Evolutionary conservation across 257 asterid genomes (phyloP).

Genomic region (Verbena officinalis): DNA sequence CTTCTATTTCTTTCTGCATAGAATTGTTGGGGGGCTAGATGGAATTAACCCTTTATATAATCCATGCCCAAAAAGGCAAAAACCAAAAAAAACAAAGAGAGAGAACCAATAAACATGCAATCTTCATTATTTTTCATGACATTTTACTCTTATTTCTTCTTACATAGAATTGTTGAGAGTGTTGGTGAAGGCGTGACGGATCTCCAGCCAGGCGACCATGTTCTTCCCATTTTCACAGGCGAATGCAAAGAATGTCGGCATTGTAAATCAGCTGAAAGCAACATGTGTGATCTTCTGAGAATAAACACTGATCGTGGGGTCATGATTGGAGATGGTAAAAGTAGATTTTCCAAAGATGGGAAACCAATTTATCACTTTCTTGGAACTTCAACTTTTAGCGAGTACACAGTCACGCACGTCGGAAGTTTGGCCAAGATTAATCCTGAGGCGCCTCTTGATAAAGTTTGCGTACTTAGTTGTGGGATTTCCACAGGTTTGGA

Average conservation of each 20-base stretch:
- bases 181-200: constrained; percentile 89
- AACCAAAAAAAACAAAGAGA: no score
- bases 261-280: constrained; percentile 81
- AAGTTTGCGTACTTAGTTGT: constrained; percentile 85
- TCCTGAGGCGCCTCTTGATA: constrained; percentile 76
- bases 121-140: not conserved
- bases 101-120: no score
- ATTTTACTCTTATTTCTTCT: not conserved
- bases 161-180: constrained; percentile 77
- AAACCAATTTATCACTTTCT: constrained; percentile 74
- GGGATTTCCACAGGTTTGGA: constrained; percentile 81
- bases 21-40: no score
- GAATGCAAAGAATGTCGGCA: constrained; percentile 81
- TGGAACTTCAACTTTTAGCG: constrained; percentile 94
- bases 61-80: no score
- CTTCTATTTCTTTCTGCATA: no score
- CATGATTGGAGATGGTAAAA: constrained; percentile 67
- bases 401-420: constrained; percentile 75
- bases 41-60: no score
- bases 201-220: constrained; percentile 82
- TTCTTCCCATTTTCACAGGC: constrained; percentile 89
- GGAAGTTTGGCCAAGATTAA: constrained; percentile 80
- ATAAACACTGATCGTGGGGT: constrained; percentile 87
- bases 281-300: constrained; percentile 86
- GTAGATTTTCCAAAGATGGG: constrained; percentile 79